Conservation (phyloP, 305 asterid genomes). For the Solanum hybrid region DNA sequence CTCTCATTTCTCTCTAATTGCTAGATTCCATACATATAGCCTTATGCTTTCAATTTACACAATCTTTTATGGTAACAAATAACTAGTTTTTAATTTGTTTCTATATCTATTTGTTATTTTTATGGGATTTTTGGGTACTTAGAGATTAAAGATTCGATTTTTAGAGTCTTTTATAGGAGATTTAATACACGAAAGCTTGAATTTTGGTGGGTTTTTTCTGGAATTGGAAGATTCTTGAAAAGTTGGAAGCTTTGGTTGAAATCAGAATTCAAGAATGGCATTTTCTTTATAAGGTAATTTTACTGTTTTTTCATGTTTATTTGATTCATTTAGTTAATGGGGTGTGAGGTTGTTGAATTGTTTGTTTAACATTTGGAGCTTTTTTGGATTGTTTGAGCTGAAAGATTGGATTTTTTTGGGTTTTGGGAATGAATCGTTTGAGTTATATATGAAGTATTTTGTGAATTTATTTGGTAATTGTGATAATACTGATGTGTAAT, state of each 20-base stretch:
- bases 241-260: constrained; percentile 27
- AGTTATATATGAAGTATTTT: neutral
- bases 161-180: neutral
- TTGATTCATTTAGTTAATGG: neutral
- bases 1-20: constrained; percentile 14
- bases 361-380: neutral
- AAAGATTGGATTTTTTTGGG: neutral
- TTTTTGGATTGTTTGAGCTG: neutral
- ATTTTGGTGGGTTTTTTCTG: neutral
- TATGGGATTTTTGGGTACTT: neutral
- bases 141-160: neutral
- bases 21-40: neutral
- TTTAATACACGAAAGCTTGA: neutral
- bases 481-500: constrained; percentile 19
- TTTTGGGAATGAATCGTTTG: neutral
- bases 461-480: constrained; percentile 15
- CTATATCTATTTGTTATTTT: neutral
- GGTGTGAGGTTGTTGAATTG: neutral
- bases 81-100: neutral
- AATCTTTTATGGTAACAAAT: neutral
- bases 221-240: constrained; percentile 25
- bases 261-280: constrained; percentile 20
- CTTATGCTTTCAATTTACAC: neutral
- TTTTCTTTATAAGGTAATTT: constrained; percentile 1
- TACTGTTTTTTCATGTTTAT: neutral